phyloP scores from a whole-genome alignment of 768 basidiomycete genomes.

The Daedaleopsis sinensis region DNA sequence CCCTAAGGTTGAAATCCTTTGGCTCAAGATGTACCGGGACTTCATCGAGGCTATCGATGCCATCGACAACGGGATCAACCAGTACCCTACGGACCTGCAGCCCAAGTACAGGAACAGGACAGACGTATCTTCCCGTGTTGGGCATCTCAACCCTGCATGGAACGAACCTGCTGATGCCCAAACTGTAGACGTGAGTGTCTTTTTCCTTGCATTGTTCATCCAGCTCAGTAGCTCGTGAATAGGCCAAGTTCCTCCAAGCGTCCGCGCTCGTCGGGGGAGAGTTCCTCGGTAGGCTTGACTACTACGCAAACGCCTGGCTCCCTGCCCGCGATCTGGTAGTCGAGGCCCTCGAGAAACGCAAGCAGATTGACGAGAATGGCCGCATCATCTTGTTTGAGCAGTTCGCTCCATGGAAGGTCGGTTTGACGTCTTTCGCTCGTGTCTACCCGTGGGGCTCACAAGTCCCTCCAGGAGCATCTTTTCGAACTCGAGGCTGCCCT shows the following conservation, averaged over 20 bases:
- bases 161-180: slow-evolving; percentile 75
- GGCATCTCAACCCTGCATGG: slow-evolving; percentile 88
- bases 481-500: slow-evolving; percentile 80
- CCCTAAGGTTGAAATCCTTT: slow-evolving; percentile 70
- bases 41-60: slow-evolving; percentile 95
- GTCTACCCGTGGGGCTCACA: slow-evolving; percentile 4
- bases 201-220: neutral
- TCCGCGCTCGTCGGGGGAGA: slow-evolving; percentile 84
- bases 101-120: slow-evolving; percentile 78
- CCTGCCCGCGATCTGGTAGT: slow-evolving; percentile 84
- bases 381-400: slow-evolving; percentile 79
- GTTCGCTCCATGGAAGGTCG: slow-evolving; percentile 88
- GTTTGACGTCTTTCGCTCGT: slow-evolving; percentile 10
- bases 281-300: slow-evolving; percentile 77
- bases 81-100: slow-evolving; percentile 67
- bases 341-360: slow-evolving; percentile 59
- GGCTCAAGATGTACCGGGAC: slow-evolving; percentile 94
- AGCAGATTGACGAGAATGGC: slow-evolving; percentile 62
- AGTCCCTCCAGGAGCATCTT: slow-evolving; percentile 71
- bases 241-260: slow-evolving; percentile 79
- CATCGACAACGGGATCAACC: slow-evolving; percentile 92
- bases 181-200: slow-evolving; percentile 68
- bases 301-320: slow-evolving; percentile 89
- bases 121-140: slow-evolving; percentile 84
- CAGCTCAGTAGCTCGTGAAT: slow-evolving; percentile 2